Evolutionary conservation across 352 stramenopile genomes (phyloP).

Genomic region (Phytophthora chlamydospora): DNA sequence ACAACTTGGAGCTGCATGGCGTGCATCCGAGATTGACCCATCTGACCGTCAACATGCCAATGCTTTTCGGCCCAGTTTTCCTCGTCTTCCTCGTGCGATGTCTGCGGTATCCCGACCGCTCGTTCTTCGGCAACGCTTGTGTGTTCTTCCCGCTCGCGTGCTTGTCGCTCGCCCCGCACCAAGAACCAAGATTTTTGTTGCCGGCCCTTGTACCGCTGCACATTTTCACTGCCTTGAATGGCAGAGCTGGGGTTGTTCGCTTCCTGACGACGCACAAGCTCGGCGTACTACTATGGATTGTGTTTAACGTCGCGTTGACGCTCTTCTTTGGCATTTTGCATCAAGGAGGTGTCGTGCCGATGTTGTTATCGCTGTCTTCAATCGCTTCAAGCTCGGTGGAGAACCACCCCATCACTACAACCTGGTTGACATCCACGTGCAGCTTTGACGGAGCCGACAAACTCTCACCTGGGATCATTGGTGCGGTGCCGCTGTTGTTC

Average conservation of each 20-base stretch:
- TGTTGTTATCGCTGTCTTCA: conserved; percentile 55
- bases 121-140: conserved; percentile 37
- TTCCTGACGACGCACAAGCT: conserved; percentile 30
- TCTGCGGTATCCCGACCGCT: conserved; percentile 27
- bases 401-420: not conserved
- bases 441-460: conserved; percentile 32
- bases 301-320: conserved; percentile 59
- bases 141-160: conserved; percentile 77
- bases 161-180: conserved; percentile 93
- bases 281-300: conserved; percentile 42
- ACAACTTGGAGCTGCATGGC: conserved; percentile 92
- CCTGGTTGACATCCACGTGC: conserved; percentile 35
- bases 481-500: conserved; percentile 55
- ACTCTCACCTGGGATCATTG: conserved; percentile 3
- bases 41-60: conserved; percentile 90
- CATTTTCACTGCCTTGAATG: conserved; percentile 48
- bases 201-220: conserved; percentile 88
- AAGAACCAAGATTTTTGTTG: conserved; percentile 93
- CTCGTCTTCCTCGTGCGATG: conserved; percentile 54
- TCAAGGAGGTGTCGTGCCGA: conserved; percentile 69
- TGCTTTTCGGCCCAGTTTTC: conserved; percentile 92
- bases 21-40: conserved; percentile 92
- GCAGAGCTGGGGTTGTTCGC: conserved; percentile 15
- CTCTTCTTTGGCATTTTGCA: conserved; percentile 78
- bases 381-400: conserved; percentile 10